phyloP scores from a whole-genome alignment of 2,329 filamentous ascomycete genomes.

The Talaromyces pinophilus region DNA sequence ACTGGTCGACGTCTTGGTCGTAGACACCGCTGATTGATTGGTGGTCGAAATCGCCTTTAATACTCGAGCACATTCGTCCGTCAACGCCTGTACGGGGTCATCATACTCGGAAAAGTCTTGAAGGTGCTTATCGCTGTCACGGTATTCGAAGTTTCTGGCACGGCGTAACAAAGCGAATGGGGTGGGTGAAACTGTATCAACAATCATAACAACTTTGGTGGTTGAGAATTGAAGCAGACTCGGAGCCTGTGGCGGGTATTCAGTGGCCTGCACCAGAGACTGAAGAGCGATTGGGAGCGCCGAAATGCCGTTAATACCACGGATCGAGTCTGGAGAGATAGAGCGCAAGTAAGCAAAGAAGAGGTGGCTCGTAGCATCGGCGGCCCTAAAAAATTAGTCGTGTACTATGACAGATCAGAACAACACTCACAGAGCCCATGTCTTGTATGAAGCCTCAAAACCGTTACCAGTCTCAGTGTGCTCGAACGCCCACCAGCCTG shows the following conservation, averaged over 20 bases:
- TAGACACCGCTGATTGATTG: slow-evolving; percentile 79
- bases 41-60: slow-evolving; percentile 82
- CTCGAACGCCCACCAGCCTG: slow-evolving; percentile 98
- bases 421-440: slow-evolving; percentile 71
- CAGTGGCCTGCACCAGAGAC: slow-evolving; percentile 84
- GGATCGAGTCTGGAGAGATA: slow-evolving; percentile 72
- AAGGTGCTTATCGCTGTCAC: slow-evolving; percentile 81
- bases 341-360: slow-evolving; percentile 98
- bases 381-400: slow-evolving; percentile 62
- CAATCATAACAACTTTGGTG: slow-evolving; percentile 93
- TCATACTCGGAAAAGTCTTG: slow-evolving; percentile 85
- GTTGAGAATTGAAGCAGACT: slow-evolving; percentile 75
- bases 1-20: slow-evolving; percentile 69
- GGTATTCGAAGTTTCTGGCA: slow-evolving; percentile 92
- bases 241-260: slow-evolving; percentile 84
- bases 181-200: slow-evolving; percentile 90
- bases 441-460: slow-evolving; percentile 91
- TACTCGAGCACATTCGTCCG: slow-evolving; percentile 90
- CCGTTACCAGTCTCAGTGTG: slow-evolving; percentile 82
- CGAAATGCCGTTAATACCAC: slow-evolving; percentile 75
- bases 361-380: slow-evolving; percentile 92
- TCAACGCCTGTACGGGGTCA: slow-evolving; percentile 82
- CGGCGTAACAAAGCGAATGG: slow-evolving; percentile 88
- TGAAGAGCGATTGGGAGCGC: slow-evolving; percentile 87
- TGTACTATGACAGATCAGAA: slow-evolving; percentile 24